Evolutionary conservation across 768 basidiomycete species (phyloP), one percentile per base, ranked within the genome.

Genomic region (Serendipita indica): DNA sequence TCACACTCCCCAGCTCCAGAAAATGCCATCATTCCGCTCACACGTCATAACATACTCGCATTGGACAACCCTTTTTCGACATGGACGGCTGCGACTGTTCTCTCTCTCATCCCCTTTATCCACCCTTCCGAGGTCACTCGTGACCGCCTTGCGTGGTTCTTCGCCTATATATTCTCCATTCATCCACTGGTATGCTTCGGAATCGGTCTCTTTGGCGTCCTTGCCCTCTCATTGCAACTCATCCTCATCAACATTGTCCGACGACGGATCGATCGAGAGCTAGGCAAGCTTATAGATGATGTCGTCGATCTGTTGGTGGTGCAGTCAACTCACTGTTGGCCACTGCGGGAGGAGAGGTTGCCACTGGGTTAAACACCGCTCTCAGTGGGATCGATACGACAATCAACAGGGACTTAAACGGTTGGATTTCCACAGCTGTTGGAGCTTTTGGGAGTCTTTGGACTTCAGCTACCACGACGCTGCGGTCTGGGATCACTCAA

Each of bases 351-450:
- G 66, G 78, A 14, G 67, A 77, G 2, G 98, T 92, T 63, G 91
- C 93, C 3, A 74, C 69, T n/a, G 75, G 75, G 32, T 75, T 92
- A 66, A 99, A 98, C 63, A 66, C 65, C n/a, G 84, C 80, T 28
- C 80, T 97, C 20, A 77, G 79, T 52, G 64, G 64, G 33, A 75
- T 89, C 56, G 89, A 98, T 71, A 74, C 73, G 33, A 78, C 80
- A 3, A 79, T 98, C 69, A 89, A 97, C 68, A 73, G 89, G 39
- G 86, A 86, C 22, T 71, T 98, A 45, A 94, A 97, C 62, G 90
- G 91, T 10, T 98, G 93, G 93, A 84, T 98, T 54, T 90, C 96
- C 64, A 78, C 74, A 14, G 93, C 94, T 6, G 94, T 91, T 1
- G 81, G 80, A 2, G 82, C 84, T 3, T 77, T 99, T 57, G 98